Evolutionary conservation across 345 rosid genomes (phyloP).

Genomic region (Trapa bicornis): DNA sequence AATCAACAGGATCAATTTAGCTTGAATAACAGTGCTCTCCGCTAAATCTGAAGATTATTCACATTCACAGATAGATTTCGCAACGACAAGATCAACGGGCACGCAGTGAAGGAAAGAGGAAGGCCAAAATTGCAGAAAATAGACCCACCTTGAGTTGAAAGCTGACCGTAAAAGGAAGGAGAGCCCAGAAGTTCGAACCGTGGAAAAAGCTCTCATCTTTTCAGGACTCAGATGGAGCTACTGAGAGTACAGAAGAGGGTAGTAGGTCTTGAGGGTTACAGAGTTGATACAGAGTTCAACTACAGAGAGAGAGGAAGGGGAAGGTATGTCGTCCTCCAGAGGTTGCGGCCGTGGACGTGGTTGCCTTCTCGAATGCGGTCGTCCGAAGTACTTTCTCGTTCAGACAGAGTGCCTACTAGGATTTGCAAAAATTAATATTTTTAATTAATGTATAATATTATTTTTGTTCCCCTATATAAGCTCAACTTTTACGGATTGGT

Average conservation of each 20-base stretch:
- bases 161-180: conserved; percentile 1
- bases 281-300: neutral
- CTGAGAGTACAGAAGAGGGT: too few species aligned
- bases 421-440: too few species aligned
- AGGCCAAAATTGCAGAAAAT: neutral
- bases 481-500: too few species aligned
- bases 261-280: neutral
- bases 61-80: neutral
- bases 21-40: too few species aligned
- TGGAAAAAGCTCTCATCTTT: conserved; percentile 12
- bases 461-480: too few species aligned
- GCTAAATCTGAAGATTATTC: neutral
- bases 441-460: too few species aligned
- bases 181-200: conserved; percentile 6
- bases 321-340: too few species aligned
- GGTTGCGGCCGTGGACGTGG: too few species aligned
- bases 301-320: neutral
- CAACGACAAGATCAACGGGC: too few species aligned
- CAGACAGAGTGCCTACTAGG: too few species aligned
- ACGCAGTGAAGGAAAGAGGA: neutral
- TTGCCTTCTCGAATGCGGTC: too few species aligned
- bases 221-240: neutral
- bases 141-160: conserved; percentile 5
- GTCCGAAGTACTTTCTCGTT: too few species aligned
- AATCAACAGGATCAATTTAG: neutral